These are phyloP conservation scores for Termitomyces bulborhizus DNA, from an alignment of 768 basidiomycete species.

Conservation along the genomic window DNA sequence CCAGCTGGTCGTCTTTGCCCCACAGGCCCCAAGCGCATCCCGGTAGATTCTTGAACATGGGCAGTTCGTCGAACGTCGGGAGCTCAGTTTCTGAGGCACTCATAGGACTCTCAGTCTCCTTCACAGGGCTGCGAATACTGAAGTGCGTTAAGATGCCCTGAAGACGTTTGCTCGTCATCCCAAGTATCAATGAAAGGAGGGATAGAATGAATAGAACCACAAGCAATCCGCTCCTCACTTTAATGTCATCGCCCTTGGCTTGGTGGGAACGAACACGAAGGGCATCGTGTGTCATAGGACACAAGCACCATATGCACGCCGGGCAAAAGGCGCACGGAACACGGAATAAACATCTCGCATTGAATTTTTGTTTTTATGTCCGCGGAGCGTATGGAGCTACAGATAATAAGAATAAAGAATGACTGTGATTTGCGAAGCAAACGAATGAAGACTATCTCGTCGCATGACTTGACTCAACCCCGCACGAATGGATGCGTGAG, in stretches of 20 bases:
- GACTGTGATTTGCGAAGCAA: not conserved
- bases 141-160: conserved; percentile 23
- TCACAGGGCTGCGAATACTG: conserved; percentile 3
- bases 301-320: not conserved
- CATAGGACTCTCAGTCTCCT: not conserved
- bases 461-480: conserved; percentile 20
- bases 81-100: conserved; percentile 13
- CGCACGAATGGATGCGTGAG: conserved; percentile 83
- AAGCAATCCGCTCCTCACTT: not conserved
- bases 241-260: not conserved
- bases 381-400: not conserved
- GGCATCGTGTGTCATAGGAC: not conserved
- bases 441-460: too few relatives aligned
- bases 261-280: not conserved
- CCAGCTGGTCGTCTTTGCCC: conserved; percentile 60
- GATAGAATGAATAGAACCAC: not conserved
- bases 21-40: conserved; percentile 70
- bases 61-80: conserved; percentile 32
- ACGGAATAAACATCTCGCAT: not conserved
- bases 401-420: not conserved
- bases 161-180: conserved; percentile 25
- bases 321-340: not conserved
- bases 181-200: conserved; percentile 2
- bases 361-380: not conserved
- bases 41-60: conserved; percentile 42